phyloP scores from a whole-genome alignment of 2,329 filamentous ascomycete genomes.

The Colletotrichum cereale region DNA sequence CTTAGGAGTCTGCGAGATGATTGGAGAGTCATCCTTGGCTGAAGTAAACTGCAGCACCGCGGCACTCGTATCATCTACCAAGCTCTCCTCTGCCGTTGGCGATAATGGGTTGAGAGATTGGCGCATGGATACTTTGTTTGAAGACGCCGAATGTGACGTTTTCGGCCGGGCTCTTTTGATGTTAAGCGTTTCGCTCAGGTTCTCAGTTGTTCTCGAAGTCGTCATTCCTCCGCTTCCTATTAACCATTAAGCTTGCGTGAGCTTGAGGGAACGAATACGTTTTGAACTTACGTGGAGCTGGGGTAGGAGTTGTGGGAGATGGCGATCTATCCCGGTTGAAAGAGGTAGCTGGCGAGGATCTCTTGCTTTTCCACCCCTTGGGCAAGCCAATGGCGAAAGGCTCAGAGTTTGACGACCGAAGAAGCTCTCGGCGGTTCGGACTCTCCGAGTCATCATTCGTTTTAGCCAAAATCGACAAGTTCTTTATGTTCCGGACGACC shows the following conservation, averaged over 20 bases:
- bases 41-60: background rate
- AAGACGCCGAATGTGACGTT: conserved; percentile 40
- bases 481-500: conserved; percentile 70
- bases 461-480: conserved; percentile 53
- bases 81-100: conserved; percentile 48
- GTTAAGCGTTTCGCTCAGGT: conserved; percentile 31
- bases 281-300: conserved; percentile 44
- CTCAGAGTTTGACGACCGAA: conserved; percentile 58
- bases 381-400: conserved; percentile 54
- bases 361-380: conserved; percentile 50
- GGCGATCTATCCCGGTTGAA: conserved; percentile 50
- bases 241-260: conserved; percentile 29
- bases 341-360: conserved; percentile 35
- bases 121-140: conserved; percentile 29
- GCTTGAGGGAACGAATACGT: background rate
- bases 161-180: conserved; percentile 41
- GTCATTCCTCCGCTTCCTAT: conserved; percentile 34
- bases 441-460: conserved; percentile 37
- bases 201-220: conserved; percentile 4
- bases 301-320: conserved; percentile 53
- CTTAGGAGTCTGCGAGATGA: background rate
- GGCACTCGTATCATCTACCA: conserved; percentile 19
- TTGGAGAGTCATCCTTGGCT: background rate
- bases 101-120: conserved; percentile 44
- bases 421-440: conserved; percentile 35